Evolutionary conservation across 495 filamentous ascomycete genomes (phyloP).

Genomic region (Tuber microsphaerosporum): DNA sequence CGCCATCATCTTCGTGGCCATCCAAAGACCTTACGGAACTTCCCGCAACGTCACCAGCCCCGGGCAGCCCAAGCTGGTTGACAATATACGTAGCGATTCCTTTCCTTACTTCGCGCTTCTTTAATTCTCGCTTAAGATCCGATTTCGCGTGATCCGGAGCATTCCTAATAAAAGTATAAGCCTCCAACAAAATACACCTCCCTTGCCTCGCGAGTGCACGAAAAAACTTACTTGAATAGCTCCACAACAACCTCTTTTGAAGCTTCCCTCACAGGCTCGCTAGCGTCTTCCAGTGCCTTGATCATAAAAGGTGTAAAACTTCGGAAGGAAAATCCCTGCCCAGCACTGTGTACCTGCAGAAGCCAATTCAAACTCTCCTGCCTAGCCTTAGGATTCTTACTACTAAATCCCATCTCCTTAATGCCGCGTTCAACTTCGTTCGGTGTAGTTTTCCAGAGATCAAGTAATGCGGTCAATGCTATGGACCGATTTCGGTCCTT

Average conservation of each 20-base stretch:
- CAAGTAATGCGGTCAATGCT: slow-evolving; percentile 64
- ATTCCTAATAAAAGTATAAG: slow-evolving; percentile 48
- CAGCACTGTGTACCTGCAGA: slow-evolving; percentile 50
- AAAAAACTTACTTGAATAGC: slow-evolving; percentile 61
- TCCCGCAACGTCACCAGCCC: slow-evolving; percentile 49
- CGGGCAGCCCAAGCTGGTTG: slow-evolving; percentile 58
- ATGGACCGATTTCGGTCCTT: slow-evolving; percentile 71
- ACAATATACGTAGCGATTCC: slow-evolving; percentile 74
- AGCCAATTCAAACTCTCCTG: slow-evolving; percentile 80
- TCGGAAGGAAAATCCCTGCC: slow-evolving; percentile 58
- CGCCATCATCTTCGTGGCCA: slow-evolving; percentile 42
- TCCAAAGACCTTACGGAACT: slow-evolving; percentile 43
- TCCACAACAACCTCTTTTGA: slow-evolving; percentile 76
- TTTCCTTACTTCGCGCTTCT: slow-evolving; percentile 69
- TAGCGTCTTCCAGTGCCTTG: slow-evolving; percentile 79
- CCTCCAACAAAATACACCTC: background rate
- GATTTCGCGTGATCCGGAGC: slow-evolving; percentile 77
- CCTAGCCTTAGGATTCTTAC: slow-evolving; percentile 74
- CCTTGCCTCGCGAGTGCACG: slow-evolving; percentile 6
- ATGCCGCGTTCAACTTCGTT: slow-evolving; percentile 72
- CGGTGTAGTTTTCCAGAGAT: slow-evolving; percentile 60
- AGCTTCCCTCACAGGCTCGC: slow-evolving; percentile 72
- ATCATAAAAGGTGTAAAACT: slow-evolving; percentile 74
- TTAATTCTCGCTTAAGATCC: slow-evolving; percentile 75
- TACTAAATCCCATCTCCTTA: slow-evolving; percentile 66